Base-by-base conservation (phyloP, 495 filamentous ascomycete genomes). In the Trypethelium eluteriae region DNA sequence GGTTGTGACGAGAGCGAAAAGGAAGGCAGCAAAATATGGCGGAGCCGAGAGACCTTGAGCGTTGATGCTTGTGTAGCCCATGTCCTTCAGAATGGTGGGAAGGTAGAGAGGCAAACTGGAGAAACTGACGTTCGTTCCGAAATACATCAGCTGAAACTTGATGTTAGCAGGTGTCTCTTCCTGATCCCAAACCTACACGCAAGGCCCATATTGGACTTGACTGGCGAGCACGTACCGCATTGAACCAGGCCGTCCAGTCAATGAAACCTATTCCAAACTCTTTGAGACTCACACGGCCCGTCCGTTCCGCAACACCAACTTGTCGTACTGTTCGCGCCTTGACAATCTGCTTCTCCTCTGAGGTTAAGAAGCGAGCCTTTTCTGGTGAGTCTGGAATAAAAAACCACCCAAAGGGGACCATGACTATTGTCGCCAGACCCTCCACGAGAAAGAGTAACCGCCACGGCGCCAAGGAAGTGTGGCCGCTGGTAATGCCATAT, bases 381-480 rank as follows among this genome's bases (percentile, higher is more conserved):
- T 84, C 82, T 0, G 91, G 88, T 2, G 82, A 82, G 71, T 93
- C 89, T 0, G 91, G 91, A 63, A 94, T 76, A 65, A 81, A 83
- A 67, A 85, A 86, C 74, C 80, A 93, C 2, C 87, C 84, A 39
- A 88, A 69, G 18, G 84, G 65, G 0, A 87, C 86, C 16, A 88
- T 80, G 2, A 85, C 46, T 41, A 91, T 76, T 2, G 84, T 86
- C 2, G 91, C 90, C 2, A 90, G 69, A 2, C 91, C 91, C 76
- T 96, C 91, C 5, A 93, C 86, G 10, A 95, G 79, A 75, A 96
- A 93, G n/a, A 95, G 75, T 1, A 93, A 73, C 38, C 89, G 82
- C 91, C 91, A 96, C 64, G 83, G 88, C 2, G 86, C 81, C 38
- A 94, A 77, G 12, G 78, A 72, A 1, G 85, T 77, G 72, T 86